Evolutionary conservation across 2,329 filamentous ascomycete genomes (phyloP).

Genomic region (Fusarium piperis): DNA sequence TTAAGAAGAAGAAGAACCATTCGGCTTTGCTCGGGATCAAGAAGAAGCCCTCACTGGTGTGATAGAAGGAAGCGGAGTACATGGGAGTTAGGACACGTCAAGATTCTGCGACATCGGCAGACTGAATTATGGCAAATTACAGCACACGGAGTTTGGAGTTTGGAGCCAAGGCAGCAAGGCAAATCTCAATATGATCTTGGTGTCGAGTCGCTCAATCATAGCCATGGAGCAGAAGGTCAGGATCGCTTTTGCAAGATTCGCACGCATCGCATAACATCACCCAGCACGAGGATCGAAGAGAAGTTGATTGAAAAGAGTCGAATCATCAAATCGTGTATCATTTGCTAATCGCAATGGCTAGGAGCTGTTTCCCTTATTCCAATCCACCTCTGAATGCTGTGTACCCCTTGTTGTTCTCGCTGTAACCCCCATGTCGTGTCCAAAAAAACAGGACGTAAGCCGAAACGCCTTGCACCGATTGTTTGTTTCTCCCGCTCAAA

Average conservation of each 20-base stretch:
- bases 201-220: neutral
- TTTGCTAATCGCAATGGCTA: conserved; percentile 10
- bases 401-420: neutral
- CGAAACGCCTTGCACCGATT: conserved; percentile 27
- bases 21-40: conserved; percentile 83
- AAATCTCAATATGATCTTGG: neutral
- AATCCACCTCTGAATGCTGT: conserved; percentile 7
- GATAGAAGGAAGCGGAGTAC: conserved; percentile 12
- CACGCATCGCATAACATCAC: neutral
- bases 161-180: neutral
- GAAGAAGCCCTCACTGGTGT: conserved; percentile 75
- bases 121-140: neutral
- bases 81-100: neutral
- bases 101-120: neutral
- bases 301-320: neutral
- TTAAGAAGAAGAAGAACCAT: conserved; percentile 90
- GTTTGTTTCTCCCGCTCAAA: conserved; percentile 24
- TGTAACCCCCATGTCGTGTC: conserved; percentile 4
- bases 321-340: conserved; percentile 19
- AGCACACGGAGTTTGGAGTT: neutral
- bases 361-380: neutral
- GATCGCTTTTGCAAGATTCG: neutral
- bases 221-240: neutral
- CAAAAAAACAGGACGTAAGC: conserved; percentile 9
- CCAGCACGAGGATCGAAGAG: neutral